phyloP scores from a whole-genome alignment of 2,329 filamentous ascomycete genomes.

The Microcera coccophila region DNA sequence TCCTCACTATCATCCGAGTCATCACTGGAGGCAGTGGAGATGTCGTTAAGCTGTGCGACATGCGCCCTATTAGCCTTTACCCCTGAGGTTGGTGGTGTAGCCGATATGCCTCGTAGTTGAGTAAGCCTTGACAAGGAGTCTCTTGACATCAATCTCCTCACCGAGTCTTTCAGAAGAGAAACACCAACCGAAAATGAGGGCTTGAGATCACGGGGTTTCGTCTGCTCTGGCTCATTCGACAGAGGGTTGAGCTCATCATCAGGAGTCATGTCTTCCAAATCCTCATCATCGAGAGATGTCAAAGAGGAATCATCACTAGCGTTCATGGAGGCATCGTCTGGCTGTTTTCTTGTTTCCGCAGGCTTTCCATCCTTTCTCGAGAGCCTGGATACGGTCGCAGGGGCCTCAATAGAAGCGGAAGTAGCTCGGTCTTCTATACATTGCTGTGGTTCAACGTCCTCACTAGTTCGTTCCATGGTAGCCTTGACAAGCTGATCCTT shows the following conservation, averaged over 20 bases:
- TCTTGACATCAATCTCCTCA: constrained; percentile 22
- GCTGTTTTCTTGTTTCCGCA: no score
- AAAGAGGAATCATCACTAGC: not conserved
- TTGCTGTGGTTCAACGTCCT: not conserved
- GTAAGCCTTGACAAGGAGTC: constrained; percentile 24
- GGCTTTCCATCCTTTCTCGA: no score
- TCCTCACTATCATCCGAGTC: not conserved
- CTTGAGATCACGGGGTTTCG: no score
- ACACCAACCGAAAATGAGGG: no score
- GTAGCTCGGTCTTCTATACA: no score
- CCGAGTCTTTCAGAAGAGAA: constrained; percentile 15
- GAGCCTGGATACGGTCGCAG: no score
- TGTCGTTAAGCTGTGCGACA: not conserved
- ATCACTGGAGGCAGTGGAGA: not conserved
- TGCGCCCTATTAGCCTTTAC: not conserved
- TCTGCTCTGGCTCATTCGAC: not conserved
- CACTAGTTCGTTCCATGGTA: not conserved
- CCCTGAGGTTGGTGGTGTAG: not conserved
- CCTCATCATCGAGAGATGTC: not conserved
- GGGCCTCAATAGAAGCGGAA: no score
- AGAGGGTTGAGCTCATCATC: not conserved
- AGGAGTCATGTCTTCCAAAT: not conserved
- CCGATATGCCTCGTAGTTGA: constrained; percentile 5
- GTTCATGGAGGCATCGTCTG: no score
- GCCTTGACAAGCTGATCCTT: not conserved